Percentiles rank a stretch among this genome's conserved stretches.
These are phyloP conservation scores for Rhodotorula glutinis DNA, from an alignment of 1,284 basidiomycete genomes.

Conservation along the genomic window DNA sequence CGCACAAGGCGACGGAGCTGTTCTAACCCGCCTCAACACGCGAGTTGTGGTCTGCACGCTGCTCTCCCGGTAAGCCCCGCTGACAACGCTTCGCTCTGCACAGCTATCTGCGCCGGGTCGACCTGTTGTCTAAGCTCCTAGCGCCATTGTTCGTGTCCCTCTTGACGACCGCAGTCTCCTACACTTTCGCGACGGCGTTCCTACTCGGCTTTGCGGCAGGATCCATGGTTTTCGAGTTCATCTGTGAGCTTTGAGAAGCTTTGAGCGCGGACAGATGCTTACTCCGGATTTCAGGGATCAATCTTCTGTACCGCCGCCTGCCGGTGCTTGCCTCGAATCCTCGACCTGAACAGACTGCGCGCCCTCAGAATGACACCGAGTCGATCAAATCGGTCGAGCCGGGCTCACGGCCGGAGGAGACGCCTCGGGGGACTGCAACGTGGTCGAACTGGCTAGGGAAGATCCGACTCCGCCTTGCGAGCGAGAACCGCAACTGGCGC, in stretches of 20 bases:
- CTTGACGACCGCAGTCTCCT: conserved; percentile 50
- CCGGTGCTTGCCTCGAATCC: conserved; percentile 41
- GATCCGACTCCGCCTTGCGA: background rate
- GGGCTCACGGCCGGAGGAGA: background rate
- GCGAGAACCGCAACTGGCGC: conserved; percentile 49
- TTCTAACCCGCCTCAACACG: conserved; percentile 47
- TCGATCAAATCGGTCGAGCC: background rate
- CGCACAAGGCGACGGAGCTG: conserved; percentile 46
- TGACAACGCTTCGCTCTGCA: background rate
- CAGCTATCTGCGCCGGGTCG: conserved; percentile 54
- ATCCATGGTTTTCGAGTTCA: conserved; percentile 45
- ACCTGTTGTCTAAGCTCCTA: conserved; percentile 58
- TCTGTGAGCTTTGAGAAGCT: conserved; percentile 41
- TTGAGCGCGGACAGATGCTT: no score
- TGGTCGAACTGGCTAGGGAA: background rate
- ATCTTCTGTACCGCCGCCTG: conserved; percentile 48
- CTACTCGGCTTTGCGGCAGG: conserved; percentile 44
- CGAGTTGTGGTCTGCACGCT: conserved; percentile 32
- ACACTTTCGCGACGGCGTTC: conserved; percentile 43
- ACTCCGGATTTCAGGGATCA: conserved; percentile 41
- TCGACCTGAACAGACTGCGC: background rate
- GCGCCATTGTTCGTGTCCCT: conserved; percentile 59
- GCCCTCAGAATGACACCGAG: background rate
- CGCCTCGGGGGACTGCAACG: background rate
- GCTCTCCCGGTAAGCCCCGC: background rate